Conservation (phyloP, 257 asterid genomes). For the Nicotiana tabacum region DNA sequence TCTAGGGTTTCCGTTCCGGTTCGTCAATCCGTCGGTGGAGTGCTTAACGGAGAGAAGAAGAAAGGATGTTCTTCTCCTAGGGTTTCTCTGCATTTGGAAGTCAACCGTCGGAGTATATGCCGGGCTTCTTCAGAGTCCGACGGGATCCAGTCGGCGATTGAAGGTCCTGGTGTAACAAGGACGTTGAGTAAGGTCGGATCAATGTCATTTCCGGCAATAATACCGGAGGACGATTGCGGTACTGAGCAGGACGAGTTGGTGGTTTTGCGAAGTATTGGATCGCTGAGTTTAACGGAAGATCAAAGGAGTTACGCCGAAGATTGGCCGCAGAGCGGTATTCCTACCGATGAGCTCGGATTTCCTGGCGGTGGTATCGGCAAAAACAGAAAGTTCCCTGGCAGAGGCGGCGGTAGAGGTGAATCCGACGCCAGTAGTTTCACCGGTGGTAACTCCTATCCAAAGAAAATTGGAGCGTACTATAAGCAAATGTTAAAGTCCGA, state of each 20-base stretch:
- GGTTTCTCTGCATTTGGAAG: slow-evolving; percentile 20
- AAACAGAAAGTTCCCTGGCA: slow-evolving; percentile 39
- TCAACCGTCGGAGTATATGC: slow-evolving; percentile 24
- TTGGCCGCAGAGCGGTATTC: slow-evolving; percentile 12
- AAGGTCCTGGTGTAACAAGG: background rate
- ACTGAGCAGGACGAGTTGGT: background rate
- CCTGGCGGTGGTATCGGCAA: slow-evolving; percentile 48
- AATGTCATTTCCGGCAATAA: slow-evolving; percentile 19
- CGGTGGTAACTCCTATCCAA: slow-evolving; percentile 21
- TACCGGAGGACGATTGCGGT: slow-evolving; percentile 31
- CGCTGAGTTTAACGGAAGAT: slow-evolving; percentile 10
- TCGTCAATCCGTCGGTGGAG: slow-evolving; percentile 8
- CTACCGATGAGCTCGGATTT: slow-evolving; percentile 29
- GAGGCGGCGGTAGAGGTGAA: slow-evolving; percentile 20
- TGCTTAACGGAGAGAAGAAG: background rate
- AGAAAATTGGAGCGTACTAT: slow-evolving; percentile 41
- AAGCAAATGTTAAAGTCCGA: slow-evolving; percentile 45
- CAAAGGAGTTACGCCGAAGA: slow-evolving; percentile 9
- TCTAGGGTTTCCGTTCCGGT: slow-evolving; percentile 15
- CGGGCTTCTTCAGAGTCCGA: slow-evolving; percentile 40
- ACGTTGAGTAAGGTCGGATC: slow-evolving; percentile 30
- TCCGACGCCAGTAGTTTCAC: slow-evolving; percentile 19
- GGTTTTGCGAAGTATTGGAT: background rate
- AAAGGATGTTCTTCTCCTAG: slow-evolving; percentile 19
- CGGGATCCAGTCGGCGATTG: slow-evolving; percentile 20